phyloP scores from a whole-genome alignment of 208 protist species.

The Trypanosoma avium region DNA sequence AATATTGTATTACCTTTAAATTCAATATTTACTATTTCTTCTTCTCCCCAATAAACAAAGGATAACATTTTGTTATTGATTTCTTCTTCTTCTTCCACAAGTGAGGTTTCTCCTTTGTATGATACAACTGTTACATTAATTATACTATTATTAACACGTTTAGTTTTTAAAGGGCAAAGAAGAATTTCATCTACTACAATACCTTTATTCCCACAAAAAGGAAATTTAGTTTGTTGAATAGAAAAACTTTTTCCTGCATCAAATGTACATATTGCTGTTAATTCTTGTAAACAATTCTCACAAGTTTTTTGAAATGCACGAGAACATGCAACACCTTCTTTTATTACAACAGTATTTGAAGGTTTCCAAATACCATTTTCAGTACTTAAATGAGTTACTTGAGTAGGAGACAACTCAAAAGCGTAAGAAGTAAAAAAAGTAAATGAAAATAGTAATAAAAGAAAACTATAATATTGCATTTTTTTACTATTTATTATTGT shows the following conservation, averaged over 20 bases:
- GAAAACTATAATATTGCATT: constrained; percentile 24
- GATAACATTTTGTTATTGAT: constrained; percentile 13
- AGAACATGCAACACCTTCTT: constrained; percentile 35
- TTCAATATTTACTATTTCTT: constrained; percentile 30
- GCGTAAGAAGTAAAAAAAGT: constrained; percentile 11
- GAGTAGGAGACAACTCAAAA: constrained; percentile 22
- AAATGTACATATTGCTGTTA: constrained; percentile 48
- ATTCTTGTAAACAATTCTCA: constrained; percentile 17
- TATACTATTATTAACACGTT: constrained; percentile 9
- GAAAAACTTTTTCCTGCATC: constrained; percentile 49
- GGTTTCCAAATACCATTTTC: constrained; percentile 27
- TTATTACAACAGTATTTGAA: constrained; percentile 33
- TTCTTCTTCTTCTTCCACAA: constrained; percentile 19
- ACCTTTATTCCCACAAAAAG: constrained; percentile 54
- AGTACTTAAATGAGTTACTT: constrained; percentile 14
- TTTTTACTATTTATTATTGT: too few species aligned
- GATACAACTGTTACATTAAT: constrained; percentile 26
- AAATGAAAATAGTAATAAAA: constrained; percentile 16
- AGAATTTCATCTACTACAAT: constrained; percentile 47
- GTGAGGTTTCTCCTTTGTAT: constrained; percentile 10
- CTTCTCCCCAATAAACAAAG: constrained; percentile 16
- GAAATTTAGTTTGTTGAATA: constrained; percentile 23
- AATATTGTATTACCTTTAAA: constrained; percentile 50
- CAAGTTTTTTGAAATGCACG: constrained; percentile 18
- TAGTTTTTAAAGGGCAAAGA: constrained; percentile 34